Evolutionary conservation across 108 stramenopile genomes (phyloP).

Genomic region (Nannochloropsis salina): DNA sequence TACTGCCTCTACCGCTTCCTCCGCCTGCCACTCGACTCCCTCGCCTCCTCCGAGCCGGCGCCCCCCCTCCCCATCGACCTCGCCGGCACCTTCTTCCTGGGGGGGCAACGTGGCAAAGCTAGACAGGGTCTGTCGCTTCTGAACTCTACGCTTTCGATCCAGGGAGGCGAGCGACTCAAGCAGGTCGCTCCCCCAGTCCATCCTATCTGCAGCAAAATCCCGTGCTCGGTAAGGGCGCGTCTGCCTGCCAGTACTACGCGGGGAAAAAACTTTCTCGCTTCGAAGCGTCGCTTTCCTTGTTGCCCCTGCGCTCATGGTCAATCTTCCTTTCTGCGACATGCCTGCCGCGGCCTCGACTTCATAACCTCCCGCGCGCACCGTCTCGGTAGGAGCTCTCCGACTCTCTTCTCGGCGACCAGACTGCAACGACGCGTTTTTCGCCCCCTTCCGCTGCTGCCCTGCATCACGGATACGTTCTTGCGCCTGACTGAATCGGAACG

Average conservation of each 20-base stretch:
- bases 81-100: background rate
- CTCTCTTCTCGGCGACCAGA: background rate
- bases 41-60: background rate
- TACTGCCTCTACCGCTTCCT: background rate
- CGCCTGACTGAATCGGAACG: background rate
- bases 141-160: background rate
- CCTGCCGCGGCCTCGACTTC: no score
- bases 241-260: background rate
- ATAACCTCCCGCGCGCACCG: background rate
- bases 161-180: background rate
- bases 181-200: background rate
- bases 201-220: background rate
- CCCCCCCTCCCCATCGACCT: background rate
- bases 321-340: background rate
- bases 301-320: background rate
- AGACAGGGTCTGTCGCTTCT: background rate
- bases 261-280: background rate
- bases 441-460: constrained; percentile 1
- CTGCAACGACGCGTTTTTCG: background rate
- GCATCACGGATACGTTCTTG: background rate
- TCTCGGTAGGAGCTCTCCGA: background rate
- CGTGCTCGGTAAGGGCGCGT: background rate
- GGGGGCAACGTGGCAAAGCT: background rate
- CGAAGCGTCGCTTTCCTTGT: background rate
- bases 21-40: background rate